Conservation (phyloP, 306 rosid species). For the Biancaea sappan region DNA sequence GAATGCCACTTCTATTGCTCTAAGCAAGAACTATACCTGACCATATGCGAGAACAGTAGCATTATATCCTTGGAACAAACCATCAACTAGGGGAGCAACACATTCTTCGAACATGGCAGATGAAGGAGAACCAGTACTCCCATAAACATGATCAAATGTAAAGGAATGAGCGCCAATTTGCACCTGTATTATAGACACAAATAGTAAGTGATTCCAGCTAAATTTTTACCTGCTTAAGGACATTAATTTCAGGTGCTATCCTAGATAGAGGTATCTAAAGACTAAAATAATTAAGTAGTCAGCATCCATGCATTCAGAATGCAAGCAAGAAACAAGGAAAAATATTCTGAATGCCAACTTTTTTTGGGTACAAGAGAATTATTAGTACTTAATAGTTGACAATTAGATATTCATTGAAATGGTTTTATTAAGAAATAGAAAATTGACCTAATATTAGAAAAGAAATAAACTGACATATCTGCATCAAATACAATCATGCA, state of each 20-base stretch:
- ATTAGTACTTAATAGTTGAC: conserved; percentile 7
- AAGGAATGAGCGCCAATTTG: conserved; percentile 96
- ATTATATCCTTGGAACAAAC: conserved; percentile 97
- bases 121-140: conserved; percentile 88
- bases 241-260: background rate
- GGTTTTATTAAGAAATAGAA: conserved; percentile 5
- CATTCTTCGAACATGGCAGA: conserved; percentile 89
- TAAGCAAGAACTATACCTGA: conserved; percentile 63
- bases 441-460: conserved; percentile 2
- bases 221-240: conserved; percentile 9
- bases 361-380: conserved; percentile 19
- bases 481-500: too few species aligned
- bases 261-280: conserved; percentile 12
- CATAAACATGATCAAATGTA: conserved; percentile 97
- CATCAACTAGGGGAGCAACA: conserved; percentile 85
- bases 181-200: conserved; percentile 60
- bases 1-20: conserved; percentile 4
- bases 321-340: conserved; percentile 17
- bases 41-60: conserved; percentile 99
- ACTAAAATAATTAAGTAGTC: conserved; percentile 9
- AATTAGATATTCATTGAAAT: conserved; percentile 7
- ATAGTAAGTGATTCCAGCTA: conserved; percentile 24
- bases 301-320: conserved; percentile 6
- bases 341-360: background rate
- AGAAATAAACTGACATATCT: background rate